Evolutionary conservation across 768 basidiomycete species (phyloP).

Genomic region (Neoboletus subvelutipes): DNA sequence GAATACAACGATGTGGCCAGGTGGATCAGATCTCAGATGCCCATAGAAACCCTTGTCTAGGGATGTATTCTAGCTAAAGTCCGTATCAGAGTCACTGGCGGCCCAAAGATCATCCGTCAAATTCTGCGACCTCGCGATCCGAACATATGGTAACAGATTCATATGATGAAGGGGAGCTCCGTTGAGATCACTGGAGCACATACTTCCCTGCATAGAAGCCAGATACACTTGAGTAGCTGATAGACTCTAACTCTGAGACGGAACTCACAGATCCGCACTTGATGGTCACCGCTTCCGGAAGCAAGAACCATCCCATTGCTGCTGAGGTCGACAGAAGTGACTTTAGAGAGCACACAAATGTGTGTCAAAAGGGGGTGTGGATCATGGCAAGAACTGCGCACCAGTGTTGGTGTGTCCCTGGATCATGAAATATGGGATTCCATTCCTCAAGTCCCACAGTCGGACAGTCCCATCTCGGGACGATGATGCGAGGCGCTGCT

Average conservation of each 20-base stretch:
- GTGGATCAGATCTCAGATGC: background rate
- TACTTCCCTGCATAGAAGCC: slow-evolving; percentile 28
- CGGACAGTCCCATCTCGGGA: slow-evolving; percentile 38
- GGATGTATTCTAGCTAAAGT: slow-evolving; percentile 2
- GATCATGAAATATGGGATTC: slow-evolving; percentile 34
- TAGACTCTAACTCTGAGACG: slow-evolving; percentile 8
- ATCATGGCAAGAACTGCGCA: slow-evolving; percentile 25
- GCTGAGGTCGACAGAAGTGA: slow-evolving; percentile 41
- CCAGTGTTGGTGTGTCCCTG: slow-evolving; percentile 37
- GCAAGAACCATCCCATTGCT: slow-evolving; percentile 31
- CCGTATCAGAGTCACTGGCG: slow-evolving; percentile 1
- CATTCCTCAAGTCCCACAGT: slow-evolving; percentile 37
- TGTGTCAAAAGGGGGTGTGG: slow-evolving; percentile 17
- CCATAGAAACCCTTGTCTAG: background rate
- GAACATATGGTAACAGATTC: slow-evolving; percentile 1
- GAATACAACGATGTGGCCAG: background rate
- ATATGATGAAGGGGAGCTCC: background rate
- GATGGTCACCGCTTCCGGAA: slow-evolving; percentile 38
- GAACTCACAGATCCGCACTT: slow-evolving; percentile 38
- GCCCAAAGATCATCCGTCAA: background rate
- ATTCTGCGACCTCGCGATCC: slow-evolving; percentile 12
- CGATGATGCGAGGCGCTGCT: slow-evolving; percentile 36
- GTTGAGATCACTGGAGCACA: slow-evolving; percentile 22
- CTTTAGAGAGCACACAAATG: slow-evolving; percentile 14
- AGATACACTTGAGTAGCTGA: slow-evolving; percentile 12